phyloP scores from a whole-genome alignment of 2,329 filamentous ascomycete species.

The Lecanicillium sp. region DNA sequence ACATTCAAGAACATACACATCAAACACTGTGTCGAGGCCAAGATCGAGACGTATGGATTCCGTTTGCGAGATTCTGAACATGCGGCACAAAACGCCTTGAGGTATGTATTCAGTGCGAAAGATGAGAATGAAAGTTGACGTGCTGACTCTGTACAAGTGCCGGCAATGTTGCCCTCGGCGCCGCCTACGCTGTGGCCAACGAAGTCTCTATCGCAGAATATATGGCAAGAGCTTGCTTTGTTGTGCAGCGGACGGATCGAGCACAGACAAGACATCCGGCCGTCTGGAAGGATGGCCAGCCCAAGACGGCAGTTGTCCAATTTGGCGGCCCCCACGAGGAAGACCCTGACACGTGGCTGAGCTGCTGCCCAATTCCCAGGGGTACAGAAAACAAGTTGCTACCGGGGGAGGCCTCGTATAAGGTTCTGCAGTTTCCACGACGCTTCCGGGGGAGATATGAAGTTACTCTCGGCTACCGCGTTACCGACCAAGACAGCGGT shows the following conservation, averaged over 20 bases:
- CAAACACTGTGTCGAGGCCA: background rate
- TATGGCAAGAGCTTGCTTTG: background rate
- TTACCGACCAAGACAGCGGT: too few relatives aligned
- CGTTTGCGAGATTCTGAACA: background rate
- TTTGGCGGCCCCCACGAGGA: background rate
- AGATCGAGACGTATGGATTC: background rate
- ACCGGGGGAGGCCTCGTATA: background rate
- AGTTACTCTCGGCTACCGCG: background rate
- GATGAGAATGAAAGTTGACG: background rate
- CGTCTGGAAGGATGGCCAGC: background rate
- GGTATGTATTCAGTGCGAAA: background rate
- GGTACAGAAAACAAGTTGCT: background rate
- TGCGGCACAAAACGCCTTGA: too few relatives aligned
- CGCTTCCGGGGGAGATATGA: background rate
- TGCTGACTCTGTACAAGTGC: background rate
- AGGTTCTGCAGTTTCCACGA: background rate
- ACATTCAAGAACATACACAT: background rate
- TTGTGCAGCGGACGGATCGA: background rate
- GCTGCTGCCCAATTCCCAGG: background rate
- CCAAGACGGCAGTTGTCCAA: background rate
- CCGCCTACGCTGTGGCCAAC: background rate
- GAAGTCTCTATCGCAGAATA: background rate
- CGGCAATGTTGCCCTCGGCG: background rate
- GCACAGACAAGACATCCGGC: background rate
- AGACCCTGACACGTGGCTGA: background rate